Conservation (phyloP, 345 rosid genomes). For the Raphanus sativus region DNA sequence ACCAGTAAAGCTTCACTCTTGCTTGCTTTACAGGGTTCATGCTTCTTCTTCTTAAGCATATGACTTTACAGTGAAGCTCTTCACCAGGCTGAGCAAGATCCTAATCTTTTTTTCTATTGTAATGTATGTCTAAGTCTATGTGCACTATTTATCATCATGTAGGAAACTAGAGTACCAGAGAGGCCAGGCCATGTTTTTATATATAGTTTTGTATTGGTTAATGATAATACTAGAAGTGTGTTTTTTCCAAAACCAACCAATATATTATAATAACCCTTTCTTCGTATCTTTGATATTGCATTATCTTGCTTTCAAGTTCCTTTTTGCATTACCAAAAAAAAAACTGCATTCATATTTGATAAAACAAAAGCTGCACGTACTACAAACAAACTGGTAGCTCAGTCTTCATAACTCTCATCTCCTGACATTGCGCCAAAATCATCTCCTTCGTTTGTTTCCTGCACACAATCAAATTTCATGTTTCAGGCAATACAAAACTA, state of each 20-base stretch:
- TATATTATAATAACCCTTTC: background rate
- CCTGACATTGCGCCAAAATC: slow-evolving; percentile 55
- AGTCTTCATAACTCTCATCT: slow-evolving; percentile 48
- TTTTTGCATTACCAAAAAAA: background rate
- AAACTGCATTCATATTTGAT: background rate
- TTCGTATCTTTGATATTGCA: background rate
- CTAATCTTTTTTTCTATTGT: background rate
- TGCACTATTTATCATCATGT: background rate
- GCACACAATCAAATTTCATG: slow-evolving; percentile 19
- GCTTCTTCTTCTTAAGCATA: too few species aligned
- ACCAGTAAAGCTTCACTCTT: too few species aligned
- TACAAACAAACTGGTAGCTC: slow-evolving; percentile 10
- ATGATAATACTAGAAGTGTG: background rate
- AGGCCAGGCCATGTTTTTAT: too few species aligned
- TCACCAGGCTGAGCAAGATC: too few species aligned
- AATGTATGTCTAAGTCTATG: too few species aligned
- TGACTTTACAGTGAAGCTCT: too few species aligned
- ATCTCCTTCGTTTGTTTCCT: slow-evolving; percentile 53
- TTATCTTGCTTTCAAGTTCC: background rate
- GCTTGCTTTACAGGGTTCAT: too few species aligned
- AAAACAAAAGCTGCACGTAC: background rate
- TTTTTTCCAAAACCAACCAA: background rate
- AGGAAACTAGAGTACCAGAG: background rate
- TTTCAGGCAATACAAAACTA: background rate
- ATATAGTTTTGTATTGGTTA: background rate